Evolutionary conservation across 495 filamentous ascomycete species (phyloP).

Genomic region (Talaromyces proteolyticus): DNA sequence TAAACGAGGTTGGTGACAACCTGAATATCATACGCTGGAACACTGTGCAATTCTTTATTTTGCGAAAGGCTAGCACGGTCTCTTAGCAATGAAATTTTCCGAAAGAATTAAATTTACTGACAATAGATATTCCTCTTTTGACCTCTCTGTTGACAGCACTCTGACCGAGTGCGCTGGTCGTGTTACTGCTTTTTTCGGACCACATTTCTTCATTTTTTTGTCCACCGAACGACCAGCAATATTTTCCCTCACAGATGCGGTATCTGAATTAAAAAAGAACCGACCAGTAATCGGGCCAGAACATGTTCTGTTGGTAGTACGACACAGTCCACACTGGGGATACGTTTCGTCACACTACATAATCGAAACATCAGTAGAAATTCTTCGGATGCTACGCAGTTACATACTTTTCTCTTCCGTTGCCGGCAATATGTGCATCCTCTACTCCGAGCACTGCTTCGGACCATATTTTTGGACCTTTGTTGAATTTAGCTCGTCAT

Average conservation of each 20-base stretch:
- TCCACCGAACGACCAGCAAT: background rate
- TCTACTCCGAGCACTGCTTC: background rate
- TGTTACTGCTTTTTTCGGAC: background rate
- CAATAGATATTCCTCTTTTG: background rate
- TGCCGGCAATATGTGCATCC: constrained; percentile 2
- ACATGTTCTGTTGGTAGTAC: constrained; percentile 1
- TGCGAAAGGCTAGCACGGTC: background rate
- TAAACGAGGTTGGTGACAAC: background rate
- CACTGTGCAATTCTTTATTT: constrained; percentile 1
- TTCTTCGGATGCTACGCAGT: too few species aligned
- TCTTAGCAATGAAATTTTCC: background rate
- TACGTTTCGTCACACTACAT: constrained; percentile 2
- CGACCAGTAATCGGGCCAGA: constrained; percentile 1
- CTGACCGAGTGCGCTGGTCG: background rate
- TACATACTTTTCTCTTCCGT: background rate
- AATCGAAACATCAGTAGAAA: background rate
- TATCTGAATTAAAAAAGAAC: background rate
- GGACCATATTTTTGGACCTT: constrained; percentile 2
- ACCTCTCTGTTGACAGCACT: background rate
- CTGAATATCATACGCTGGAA: background rate
- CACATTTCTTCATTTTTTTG: background rate
- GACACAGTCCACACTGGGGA: constrained; percentile 1
- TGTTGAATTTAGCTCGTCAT: too few species aligned
- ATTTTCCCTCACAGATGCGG: background rate
- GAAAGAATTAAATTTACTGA: background rate